Evolutionary conservation across 2,329 filamentous ascomycete species (phyloP), one percentile per base, ranked within the genome.

Genomic region (Clarireedia monteithiana): DNA sequence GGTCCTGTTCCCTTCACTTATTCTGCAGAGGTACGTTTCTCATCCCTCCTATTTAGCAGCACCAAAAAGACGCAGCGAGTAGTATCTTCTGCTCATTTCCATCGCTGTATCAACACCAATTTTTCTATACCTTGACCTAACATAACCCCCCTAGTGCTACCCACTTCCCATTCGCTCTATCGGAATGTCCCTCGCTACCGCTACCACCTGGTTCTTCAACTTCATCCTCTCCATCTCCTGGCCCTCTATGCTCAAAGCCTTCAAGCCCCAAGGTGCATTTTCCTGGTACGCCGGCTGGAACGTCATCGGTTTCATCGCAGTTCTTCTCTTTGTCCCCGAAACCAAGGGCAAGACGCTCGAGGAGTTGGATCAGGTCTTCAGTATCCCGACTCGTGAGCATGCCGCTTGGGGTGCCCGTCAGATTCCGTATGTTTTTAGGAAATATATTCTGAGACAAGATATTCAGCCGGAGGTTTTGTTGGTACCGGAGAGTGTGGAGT

Each of bases 131-230:
- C 6, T 7, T 14, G 4, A 17, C 17, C 38, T 40, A 17, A 40
- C 38, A 6, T 2, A 38, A 38, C 14, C 5, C 5, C 17, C 14
- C 14, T 14, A 40, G 38, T 40, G 38, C 17, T 40, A 40, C 17
- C 38, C 38, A 7, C 76, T 85, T 0, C 81, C 79, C 2, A 81
- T 85, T 67, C 73, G 82, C 59, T 82, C 85, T 66, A 75, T 83
- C 5, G 83, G 82, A 40, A 85, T 86, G 82, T 75, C 74, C 0
- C 83, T 78, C 70, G 80, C 80, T 4, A 82, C 85, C 2, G 80
- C 81, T 4, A 83, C 80, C 1, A 81, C 78, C 60, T 73, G 85
- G 49, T 77, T 77, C 63, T 82, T 77, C 77, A 81, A 80, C 0
- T 75, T 79, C 1, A 77, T 87, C 0, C 70, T 88, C n/a, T 77